Base-by-base conservation (phyloP, 305 asterid species). In the Lippia alba region DNA sequence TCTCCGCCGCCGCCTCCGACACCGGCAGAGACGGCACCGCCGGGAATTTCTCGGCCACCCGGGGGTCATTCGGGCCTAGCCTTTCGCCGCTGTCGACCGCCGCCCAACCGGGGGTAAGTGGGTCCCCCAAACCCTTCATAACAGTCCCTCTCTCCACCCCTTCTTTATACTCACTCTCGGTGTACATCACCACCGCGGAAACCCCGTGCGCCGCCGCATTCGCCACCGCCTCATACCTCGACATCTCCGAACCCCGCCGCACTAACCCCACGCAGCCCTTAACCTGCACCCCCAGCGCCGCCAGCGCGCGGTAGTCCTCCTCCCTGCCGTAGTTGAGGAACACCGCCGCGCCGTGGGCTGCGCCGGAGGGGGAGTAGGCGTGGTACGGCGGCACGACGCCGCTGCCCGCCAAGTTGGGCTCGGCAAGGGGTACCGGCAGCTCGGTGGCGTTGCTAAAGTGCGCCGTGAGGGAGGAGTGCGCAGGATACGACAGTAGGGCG, bases 81-180 rank as follows among this genome's bases (percentile, higher is more conserved):
- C 74, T 85, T 83, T 94, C 97, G 12, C 93, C 92, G 40, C 83
- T 83, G 15, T 76, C 84, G 5, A 69, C 44, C 58, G 87, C 91
- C 33, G 91, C 88, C 97, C 99, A 94, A 9, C 93, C 96, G 8
- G 98, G 97, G 74, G 75, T 94, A 30, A 91, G 84, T 61, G 99
- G 97, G 89, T 94, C 99, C 83, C 97, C 99, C 66, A 89, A 56
- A 6, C 94, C 97, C 39, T 80, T 80, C 96, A 91, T 81, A 54
- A 89, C 97, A 1, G 97, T 91, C 76, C 97, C 99, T 78, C 97
- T 86, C 79, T 94, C 97, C 33, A 94, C 89, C 70, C 98, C 98
- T 46, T 78, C 82, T 20, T 74, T 70, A 49, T 49, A 82, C 59
- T 71, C 90, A 5, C 92, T 74, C 80, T 91, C 97, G 36, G 97